Base-by-base conservation (phyloP, 129 eudicot genomes). In the Arctium minus region DNA sequence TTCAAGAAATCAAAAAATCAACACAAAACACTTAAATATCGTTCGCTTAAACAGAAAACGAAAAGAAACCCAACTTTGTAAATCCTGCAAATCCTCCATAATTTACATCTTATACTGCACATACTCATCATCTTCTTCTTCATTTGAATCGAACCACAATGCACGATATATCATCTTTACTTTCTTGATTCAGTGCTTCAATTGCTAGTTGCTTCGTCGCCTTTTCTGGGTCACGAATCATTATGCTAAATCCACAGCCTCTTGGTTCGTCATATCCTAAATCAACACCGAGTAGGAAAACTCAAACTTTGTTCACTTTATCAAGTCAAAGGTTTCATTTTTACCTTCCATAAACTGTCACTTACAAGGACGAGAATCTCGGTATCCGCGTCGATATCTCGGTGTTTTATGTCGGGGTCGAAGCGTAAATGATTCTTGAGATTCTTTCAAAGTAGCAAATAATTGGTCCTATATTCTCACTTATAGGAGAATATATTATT, bases 241-340 rank as follows among this genome's bases (percentile, higher is more conserved):
- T 91, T 80, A 81, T 85, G 87, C 94, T 22, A 90, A 82, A 84
- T 95, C 97, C 31, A 88, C 89, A 6, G 94, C 97, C 44, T 95
- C 98, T 88, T 92, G 93, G 89, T 95, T 95, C 27, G 86, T 79
- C 97, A 95, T 87, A 11, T 91, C 98, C 97, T 94, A 82, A 36
- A 67, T 80, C 75, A 70, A 79, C 22, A 68, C 40, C 69, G 22
- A 82, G 40, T 6, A 78, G 48, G 53, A 44, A 36, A 44, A 73
- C 79, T 3, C 7, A 11, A 64, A 77, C 15, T 29, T 39, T 67
- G 40, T 68, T 33, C 56, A 75, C 70, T 75, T 65, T 18, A 44
- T 33, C 10, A 75, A 65, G 85, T 75, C 44, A 33, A 75, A 75
- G 53, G 64, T 72, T 30, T 2, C 38, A 11, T 12, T 6, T 67